Evolutionary conservation across 306 rosid species (phyloP).

Genomic region (Quercus alba): DNA sequence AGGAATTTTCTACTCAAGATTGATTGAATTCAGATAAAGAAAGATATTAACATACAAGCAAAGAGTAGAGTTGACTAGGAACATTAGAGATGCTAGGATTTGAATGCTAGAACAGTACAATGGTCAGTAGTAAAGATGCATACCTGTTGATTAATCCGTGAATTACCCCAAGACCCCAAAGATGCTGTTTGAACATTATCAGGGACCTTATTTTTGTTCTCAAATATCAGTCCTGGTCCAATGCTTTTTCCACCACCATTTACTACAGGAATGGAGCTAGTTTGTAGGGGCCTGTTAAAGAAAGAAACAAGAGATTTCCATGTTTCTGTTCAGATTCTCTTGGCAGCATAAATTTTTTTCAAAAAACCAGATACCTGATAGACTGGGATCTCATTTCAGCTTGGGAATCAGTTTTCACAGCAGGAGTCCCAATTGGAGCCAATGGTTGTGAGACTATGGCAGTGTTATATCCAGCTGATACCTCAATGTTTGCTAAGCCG

Average conservation of each 20-base stretch:
- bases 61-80: not conserved
- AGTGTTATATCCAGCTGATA: conserved; percentile 62
- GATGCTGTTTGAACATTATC: conserved; percentile 68
- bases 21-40: not conserved
- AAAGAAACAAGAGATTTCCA: conserved; percentile 13
- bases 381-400: conserved; percentile 61
- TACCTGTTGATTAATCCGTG: conserved; percentile 81
- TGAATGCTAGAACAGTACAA: not conserved
- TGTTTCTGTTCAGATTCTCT: not conserved
- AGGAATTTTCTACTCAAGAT: not conserved
- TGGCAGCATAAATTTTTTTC: not conserved
- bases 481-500: conserved; percentile 43
- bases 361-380: conserved; percentile 45
- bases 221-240: conserved; percentile 49
- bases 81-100: not conserved
- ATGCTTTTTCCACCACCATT: conserved; percentile 48
- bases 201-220: conserved; percentile 61
- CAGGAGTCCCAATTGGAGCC: conserved; percentile 92
- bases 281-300: conserved; percentile 53
- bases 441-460: conserved; percentile 52
- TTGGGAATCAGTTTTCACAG: conserved; percentile 71
- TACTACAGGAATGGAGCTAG: conserved; percentile 44
- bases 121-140: not conserved
- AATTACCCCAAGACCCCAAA: conserved; percentile 69
- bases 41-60: too few relatives aligned